Evolutionary conservation across 371 early-diverging fungal genomes (phyloP).

Genomic region (Funneliformis caledonium): DNA sequence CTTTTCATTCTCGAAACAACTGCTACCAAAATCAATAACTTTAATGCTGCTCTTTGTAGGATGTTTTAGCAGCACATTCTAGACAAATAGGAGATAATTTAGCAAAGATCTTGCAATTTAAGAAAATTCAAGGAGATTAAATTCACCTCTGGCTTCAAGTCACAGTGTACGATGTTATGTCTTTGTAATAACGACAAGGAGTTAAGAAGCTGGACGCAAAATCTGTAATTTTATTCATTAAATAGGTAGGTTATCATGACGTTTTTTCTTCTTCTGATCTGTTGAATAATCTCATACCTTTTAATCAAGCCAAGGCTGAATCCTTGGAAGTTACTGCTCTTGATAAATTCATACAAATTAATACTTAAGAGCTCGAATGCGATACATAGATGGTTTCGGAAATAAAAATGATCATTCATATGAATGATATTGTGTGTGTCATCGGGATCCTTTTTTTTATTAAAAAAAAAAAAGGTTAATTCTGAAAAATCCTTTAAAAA

Average conservation of each 20-base stretch:
- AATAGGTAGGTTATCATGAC: neutral
- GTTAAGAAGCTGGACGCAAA: conserved; percentile 86
- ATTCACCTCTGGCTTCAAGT: conserved; percentile 95
- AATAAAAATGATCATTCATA: conserved; percentile 91
- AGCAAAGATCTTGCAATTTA: neutral
- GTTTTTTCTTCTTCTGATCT: neutral
- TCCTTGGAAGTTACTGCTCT: conserved; percentile 92
- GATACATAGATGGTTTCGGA: conserved; percentile 94
- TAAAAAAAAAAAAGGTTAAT: conserved; percentile 38
- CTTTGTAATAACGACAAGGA: conserved; percentile 76
- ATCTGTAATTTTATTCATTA: conserved; percentile 47
- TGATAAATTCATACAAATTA: conserved; percentile 97
- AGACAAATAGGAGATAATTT: neutral
- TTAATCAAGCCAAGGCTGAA: conserved; percentile 82
- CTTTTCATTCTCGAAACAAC: conserved; percentile 85
- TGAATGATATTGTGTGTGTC: conserved; percentile 81
- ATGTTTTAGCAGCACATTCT: conserved; percentile 79
- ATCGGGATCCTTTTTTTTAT: conserved; percentile 71
- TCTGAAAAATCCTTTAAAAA: neutral
- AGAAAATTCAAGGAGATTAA: neutral
- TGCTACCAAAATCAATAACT: conserved; percentile 98
- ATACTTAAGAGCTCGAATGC: conserved; percentile 93
- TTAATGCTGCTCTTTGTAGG: conserved; percentile 83
- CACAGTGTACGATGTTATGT: conserved; percentile 95
- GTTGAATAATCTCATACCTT: conserved; percentile 49